Evolutionary conservation across 495 filamentous ascomycete genomes (phyloP).

Genomic region (Hyaloscypha hepaticicola): DNA sequence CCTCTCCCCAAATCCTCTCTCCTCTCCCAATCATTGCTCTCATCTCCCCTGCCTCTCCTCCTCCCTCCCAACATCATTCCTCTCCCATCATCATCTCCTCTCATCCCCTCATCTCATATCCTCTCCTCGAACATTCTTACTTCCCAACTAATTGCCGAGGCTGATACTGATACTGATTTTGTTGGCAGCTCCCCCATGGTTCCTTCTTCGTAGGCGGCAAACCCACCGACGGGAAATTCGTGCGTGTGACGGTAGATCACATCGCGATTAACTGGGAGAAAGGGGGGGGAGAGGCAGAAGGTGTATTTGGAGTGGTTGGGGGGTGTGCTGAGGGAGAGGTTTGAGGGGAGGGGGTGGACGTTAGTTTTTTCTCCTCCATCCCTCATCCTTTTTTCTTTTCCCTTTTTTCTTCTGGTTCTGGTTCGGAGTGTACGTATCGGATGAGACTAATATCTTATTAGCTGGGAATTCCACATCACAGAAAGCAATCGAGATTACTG

Average conservation of each 20-base stretch:
- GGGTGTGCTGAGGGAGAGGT: conserved; percentile 18
- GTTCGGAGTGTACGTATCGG: no score
- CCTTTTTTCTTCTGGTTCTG: no score
- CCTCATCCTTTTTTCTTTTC: no score
- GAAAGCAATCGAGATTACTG: conserved; percentile 20
- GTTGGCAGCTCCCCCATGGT: conserved; percentile 9
- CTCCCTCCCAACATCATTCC: neutral
- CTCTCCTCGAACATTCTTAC: no score
- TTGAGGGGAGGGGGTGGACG: conserved; percentile 25
- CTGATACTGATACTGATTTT: neutral
- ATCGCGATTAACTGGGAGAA: conserved; percentile 25
- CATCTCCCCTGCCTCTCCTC: neutral
- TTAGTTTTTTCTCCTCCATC: conserved; percentile 4
- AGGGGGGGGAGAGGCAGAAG: neutral
- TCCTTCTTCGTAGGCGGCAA: conserved; percentile 20
- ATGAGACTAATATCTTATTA: neutral
- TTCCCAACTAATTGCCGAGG: no score
- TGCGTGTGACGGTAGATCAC: conserved; percentile 24
- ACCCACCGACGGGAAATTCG: conserved; percentile 21
- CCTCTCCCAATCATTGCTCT: no score
- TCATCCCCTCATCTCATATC: no score
- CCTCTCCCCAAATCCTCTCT: neutral
- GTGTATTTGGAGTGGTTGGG: conserved; percentile 19
- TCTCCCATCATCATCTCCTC: no score
- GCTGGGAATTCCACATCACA: conserved; percentile 23